Evolutionary conservation across 441 rosid genomes (phyloP).

Genomic region (Pelargonium fulgidum): DNA sequence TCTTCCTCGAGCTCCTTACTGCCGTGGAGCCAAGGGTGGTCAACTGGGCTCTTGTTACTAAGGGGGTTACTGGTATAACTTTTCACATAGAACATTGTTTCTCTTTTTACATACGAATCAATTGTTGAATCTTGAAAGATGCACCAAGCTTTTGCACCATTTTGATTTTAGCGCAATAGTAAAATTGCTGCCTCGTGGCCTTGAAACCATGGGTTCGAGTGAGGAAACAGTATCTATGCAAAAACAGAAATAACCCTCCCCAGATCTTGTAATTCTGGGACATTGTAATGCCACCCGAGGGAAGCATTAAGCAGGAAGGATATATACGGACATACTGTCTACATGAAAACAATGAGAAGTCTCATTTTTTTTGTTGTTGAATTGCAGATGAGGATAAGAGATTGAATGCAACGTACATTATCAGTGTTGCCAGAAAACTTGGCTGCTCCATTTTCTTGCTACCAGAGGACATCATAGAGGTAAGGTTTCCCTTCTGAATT

Average conservation of each 20-base stretch:
- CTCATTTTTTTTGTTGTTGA: constrained; percentile 14
- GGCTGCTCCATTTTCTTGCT: constrained; percentile 96
- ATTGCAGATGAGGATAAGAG: constrained; percentile 90
- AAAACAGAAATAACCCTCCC: too few species aligned
- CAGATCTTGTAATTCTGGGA: too few species aligned
- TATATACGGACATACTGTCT: constrained; percentile 14
- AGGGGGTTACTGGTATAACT: constrained; percentile 48
- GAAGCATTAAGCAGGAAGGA: background rate
- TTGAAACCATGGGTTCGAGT: too few species aligned
- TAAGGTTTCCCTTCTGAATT: constrained; percentile 18
- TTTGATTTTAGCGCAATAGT: background rate
- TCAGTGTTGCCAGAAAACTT: constrained; percentile 93
- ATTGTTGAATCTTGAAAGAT: constrained; percentile 1
- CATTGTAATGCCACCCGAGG: background rate
- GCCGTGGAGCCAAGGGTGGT: constrained; percentile 90
- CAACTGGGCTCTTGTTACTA: constrained; percentile 64
- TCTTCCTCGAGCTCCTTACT: constrained; percentile 87
- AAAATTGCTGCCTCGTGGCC: too few species aligned
- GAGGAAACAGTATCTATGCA: too few species aligned
- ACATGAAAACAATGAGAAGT: background rate
- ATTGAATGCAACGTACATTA: constrained; percentile 82
- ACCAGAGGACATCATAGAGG: constrained; percentile 97
- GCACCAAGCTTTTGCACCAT: background rate
- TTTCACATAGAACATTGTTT: too few species aligned
- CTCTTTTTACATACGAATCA: background rate